Percentiles rank a stretch among this genome's conserved stretches.
phyloP scores from a whole-genome alignment of 371 early-diverging fungal genomes.

The Actinomortierella wolfii region DNA sequence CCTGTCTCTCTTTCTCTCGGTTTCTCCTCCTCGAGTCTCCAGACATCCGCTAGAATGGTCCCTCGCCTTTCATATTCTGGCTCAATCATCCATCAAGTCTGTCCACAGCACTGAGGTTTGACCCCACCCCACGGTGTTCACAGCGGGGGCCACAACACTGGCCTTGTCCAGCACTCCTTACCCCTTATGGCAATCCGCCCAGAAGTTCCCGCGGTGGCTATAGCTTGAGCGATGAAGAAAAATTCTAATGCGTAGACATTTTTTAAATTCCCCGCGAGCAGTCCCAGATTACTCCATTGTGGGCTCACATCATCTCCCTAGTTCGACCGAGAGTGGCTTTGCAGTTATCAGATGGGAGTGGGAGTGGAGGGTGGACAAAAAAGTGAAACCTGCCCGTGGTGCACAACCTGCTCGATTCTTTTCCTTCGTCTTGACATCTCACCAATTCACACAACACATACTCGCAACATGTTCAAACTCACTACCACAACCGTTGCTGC shows the following conservation, averaged over 20 bases:
- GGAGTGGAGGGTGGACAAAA: no score
- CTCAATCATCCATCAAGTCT: no score
- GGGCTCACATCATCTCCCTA: no score
- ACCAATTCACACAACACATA: not conserved
- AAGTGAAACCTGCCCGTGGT: no score
- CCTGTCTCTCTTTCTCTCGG: no score
- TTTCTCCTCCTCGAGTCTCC: no score
- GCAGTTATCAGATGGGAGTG: no score
- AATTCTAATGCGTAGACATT: not conserved
- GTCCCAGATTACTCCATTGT: no score
- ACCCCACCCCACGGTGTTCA: not conserved
- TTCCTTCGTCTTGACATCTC: slow-evolving; percentile 1
- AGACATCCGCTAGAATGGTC: no score
- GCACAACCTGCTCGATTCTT: not conserved
- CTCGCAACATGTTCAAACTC: slow-evolving; percentile 19
- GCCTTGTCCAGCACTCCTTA: not conserved
- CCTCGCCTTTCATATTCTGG: no score
- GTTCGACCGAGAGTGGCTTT: no score
- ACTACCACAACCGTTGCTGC: slow-evolving; percentile 28
- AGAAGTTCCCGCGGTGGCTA: not conserved
- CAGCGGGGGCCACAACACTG: not conserved
- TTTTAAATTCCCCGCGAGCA: not conserved
- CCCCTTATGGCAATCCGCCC: not conserved
- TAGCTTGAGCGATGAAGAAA: not conserved
- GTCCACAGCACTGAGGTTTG: no score